A percentile compares a stretch with the other conserved stretches of the same genome.
Evolutionary conservation across 1,284 basidiomycete species (phyloP).

Genomic region (Puccinia coronata): DNA sequence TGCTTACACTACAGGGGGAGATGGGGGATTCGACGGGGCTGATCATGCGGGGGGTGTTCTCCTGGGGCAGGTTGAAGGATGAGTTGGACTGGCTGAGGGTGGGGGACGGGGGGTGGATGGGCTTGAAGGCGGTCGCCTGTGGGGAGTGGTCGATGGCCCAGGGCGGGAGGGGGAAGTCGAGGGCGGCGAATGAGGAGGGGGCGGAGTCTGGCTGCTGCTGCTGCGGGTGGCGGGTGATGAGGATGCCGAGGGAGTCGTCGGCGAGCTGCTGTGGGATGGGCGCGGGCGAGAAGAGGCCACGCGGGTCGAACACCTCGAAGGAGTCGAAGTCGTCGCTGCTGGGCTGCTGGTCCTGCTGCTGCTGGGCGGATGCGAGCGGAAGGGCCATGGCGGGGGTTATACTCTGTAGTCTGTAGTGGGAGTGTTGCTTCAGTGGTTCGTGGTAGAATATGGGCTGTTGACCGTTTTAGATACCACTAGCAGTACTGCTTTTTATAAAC

Average conservation of each 20-base stretch:
- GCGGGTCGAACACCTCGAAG: slow-evolving; percentile 45
- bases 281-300: slow-evolving; percentile 42
- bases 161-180: not conserved
- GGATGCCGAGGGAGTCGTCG: not conserved
- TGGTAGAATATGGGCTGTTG: no score
- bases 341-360: no score
- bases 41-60: not conserved
- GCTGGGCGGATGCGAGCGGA: no score
- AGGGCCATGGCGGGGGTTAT: no score
- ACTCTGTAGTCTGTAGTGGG: no score
- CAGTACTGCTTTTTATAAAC: no score
- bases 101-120: not conserved
- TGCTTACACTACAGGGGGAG: slow-evolving; percentile 47
- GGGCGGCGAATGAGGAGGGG: no score
- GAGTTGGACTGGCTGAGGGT: not conserved
- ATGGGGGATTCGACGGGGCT: slow-evolving; percentile 39
- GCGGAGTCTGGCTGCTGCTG: no score
- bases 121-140: not conserved
- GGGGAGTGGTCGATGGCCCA: not conserved
- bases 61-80: not conserved
- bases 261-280: not conserved
- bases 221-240: slow-evolving; percentile 5
- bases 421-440: no score
- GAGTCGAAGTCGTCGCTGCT: slow-evolving; percentile 8
- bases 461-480: no score